Evolutionary conservation across 176 grass and related monocot species (phyloP).

Genomic region (barley (Hordeum vulgare)): MorexV3_pseudomolecules_assembly NC_058521.1:329406764-329407263

Average conservation of each 20-base stretch:
- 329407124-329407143: slow-evolving; percentile 90
- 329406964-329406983: background rate
- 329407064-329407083: background rate
- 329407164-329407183: slow-evolving; percentile 71
- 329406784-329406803: slow-evolving; percentile 81
- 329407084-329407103: background rate
- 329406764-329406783: slow-evolving; percentile 79
- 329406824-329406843: slow-evolving; percentile 20
- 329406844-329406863: slow-evolving; percentile 14
- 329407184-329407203: slow-evolving; percentile 71
- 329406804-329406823: slow-evolving; percentile 16
- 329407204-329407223: slow-evolving; percentile 77
- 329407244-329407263: slow-evolving; percentile 28
- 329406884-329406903: background rate
- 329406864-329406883: slow-evolving; percentile 14
- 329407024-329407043: background rate
- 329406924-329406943: background rate
- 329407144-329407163: slow-evolving; percentile 73
- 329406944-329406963: background rate
- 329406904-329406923: background rate
- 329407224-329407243: slow-evolving; percentile 43
- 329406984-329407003: slow-evolving; percentile 1
- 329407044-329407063: background rate
- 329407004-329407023: background rate
- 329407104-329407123: slow-evolving; percentile 12